phyloP scores from a whole-genome alignment of 164 flowering plant species.

The Annona squamosa region DNA sequence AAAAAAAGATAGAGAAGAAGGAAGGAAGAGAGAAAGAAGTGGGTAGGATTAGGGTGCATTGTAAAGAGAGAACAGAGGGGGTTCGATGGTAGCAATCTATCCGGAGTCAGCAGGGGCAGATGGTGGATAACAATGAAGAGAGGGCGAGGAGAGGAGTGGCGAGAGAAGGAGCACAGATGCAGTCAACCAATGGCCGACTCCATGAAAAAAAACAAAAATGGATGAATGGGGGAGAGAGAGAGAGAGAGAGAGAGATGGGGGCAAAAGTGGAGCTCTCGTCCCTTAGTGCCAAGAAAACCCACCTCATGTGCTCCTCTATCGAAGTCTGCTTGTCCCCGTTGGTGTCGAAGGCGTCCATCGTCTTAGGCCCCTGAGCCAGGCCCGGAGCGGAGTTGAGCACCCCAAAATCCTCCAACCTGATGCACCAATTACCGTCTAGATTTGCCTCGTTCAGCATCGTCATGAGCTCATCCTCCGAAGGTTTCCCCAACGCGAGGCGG shows the following conservation, averaged over 20 bases:
- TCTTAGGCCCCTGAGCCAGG: constrained; percentile 41
- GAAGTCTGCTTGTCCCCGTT: constrained; percentile 73
- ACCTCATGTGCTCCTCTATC: constrained; percentile 58
- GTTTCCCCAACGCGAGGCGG: constrained; percentile 38
- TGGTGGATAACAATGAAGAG: too few relatives aligned
- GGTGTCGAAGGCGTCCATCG: constrained; percentile 56
- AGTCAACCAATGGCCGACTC: too few relatives aligned
- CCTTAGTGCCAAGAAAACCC: constrained; percentile 41
- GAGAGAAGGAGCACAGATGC: too few relatives aligned
- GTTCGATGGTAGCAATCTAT: too few relatives aligned
- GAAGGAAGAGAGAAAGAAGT: too few relatives aligned
- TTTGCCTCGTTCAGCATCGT: constrained; percentile 53
- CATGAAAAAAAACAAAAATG: too few relatives aligned
- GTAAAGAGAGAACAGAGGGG: too few relatives aligned
- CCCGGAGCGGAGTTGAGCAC: constrained; percentile 44
- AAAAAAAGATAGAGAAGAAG: too few relatives aligned
- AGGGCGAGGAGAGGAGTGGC: too few relatives aligned
- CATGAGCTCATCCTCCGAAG: constrained; percentile 36
- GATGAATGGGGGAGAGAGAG: too few relatives aligned
- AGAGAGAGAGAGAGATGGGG: neutral
- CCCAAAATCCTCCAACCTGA: constrained; percentile 48
- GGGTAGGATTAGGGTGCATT: too few relatives aligned
- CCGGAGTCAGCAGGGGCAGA: too few relatives aligned
- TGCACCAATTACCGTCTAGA: constrained; percentile 45
- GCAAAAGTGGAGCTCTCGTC: constrained; percentile 72